These are phyloP conservation scores for Fusarium sp. DNA, from an alignment of 2,329 filamentous ascomycete genomes.

Conservation along the genomic window DNA sequence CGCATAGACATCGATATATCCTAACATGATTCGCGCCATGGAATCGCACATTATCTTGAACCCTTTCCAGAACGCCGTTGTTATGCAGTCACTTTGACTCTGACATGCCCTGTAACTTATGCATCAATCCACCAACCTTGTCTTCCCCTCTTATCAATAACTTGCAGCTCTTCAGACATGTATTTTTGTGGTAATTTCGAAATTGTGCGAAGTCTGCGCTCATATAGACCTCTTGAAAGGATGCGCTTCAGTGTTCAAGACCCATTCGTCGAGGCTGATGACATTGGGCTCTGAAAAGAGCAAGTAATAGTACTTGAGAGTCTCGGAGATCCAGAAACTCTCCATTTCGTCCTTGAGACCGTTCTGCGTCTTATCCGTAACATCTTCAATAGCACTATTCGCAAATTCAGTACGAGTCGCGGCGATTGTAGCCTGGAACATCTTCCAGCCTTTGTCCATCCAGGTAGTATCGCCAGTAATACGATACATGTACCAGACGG, in stretches of 20 bases:
- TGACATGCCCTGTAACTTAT: conserved; percentile 13
- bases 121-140: conserved; percentile 1
- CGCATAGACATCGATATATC: conserved; percentile 30
- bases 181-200: background rate
- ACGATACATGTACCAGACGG: conserved; percentile 89
- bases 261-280: conserved; percentile 76
- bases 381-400: conserved; percentile 77
- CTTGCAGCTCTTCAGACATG: background rate
- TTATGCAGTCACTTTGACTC: conserved; percentile 12
- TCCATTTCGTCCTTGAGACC: conserved; percentile 75
- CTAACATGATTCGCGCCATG: conserved; percentile 10
- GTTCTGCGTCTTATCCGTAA: conserved; percentile 58
- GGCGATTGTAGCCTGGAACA: conserved; percentile 79
- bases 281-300: conserved; percentile 76
- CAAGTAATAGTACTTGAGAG: conserved; percentile 91
- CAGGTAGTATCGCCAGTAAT: conserved; percentile 82
- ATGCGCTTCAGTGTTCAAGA: conserved; percentile 73
- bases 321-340: conserved; percentile 92
- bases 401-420: conserved; percentile 74
- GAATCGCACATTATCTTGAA: conserved; percentile 27
- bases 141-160: conserved; percentile 2
- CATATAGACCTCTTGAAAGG: conserved; percentile 62
- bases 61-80: conserved; percentile 33
- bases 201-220: conserved; percentile 1
- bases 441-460: conserved; percentile 86